These are phyloP conservation scores for Heterobasidion irregulare DNA, from an alignment of 1,284 basidiomycete species.

Conservation along the genomic window DNA sequence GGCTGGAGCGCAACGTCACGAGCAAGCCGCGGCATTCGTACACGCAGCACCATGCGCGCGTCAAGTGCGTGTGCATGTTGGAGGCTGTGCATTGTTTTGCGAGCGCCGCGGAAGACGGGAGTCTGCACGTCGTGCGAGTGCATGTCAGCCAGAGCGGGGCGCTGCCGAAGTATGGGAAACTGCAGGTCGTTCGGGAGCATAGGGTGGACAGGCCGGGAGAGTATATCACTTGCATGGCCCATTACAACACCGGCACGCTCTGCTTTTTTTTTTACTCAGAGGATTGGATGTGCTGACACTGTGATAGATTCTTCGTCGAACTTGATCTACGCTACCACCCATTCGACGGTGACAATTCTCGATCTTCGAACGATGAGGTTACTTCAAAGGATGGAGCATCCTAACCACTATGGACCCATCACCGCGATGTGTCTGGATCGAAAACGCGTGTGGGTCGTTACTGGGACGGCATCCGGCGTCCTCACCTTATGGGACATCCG, in stretches of 20 bases:
- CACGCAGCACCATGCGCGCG: slow-evolving; percentile 68
- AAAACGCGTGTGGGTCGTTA: slow-evolving; percentile 79
- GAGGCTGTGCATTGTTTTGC: slow-evolving; percentile 86
- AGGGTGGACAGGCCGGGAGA: slow-evolving; percentile 62
- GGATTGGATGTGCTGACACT: slow-evolving; percentile 11
- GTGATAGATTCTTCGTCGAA: slow-evolving; percentile 57
- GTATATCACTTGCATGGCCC: slow-evolving; percentile 70
- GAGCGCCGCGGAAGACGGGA: slow-evolving; percentile 81
- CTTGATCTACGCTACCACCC: slow-evolving; percentile 80
- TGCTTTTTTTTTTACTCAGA: background rate
- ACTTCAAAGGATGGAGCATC: slow-evolving; percentile 73
- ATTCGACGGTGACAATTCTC: slow-evolving; percentile 69
- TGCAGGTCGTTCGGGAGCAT: slow-evolving; percentile 74
- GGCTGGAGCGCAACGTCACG: slow-evolving; percentile 74
- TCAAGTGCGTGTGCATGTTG: slow-evolving; percentile 76
- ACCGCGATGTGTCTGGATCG: slow-evolving; percentile 79
- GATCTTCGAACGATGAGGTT: slow-evolving; percentile 84
- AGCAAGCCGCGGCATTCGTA: slow-evolving; percentile 74
- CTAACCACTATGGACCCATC: slow-evolving; percentile 81
- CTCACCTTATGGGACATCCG: slow-evolving; percentile 91
- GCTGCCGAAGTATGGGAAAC: slow-evolving; percentile 71
- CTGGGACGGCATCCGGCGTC: slow-evolving; percentile 80
- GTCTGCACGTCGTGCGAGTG: slow-evolving; percentile 76
- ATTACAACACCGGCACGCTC: slow-evolving; percentile 64
- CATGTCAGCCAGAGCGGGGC: slow-evolving; percentile 57